Percentiles rank a stretch among this genome's conserved stretches.
Evolutionary conservation across 306 rosid species (phyloP).

Genomic region (Senna tora): DNA sequence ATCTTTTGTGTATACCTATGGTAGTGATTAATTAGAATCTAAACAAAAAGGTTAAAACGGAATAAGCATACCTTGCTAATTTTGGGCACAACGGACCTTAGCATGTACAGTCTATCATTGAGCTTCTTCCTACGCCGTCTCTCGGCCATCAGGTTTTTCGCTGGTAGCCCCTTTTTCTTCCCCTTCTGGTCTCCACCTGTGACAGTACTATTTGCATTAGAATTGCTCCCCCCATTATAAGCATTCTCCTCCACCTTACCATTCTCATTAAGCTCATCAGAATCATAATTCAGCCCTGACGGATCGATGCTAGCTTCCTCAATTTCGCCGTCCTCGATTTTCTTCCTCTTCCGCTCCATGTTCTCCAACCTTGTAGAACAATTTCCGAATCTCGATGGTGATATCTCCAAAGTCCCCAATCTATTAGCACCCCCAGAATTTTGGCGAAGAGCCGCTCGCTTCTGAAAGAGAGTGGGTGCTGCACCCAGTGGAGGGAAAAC

Average conservation of each 20-base stretch:
- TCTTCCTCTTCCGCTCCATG: constrained; percentile 42
- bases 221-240: constrained; percentile 45
- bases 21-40: neutral
- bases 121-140: constrained; percentile 89
- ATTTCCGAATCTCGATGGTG: constrained; percentile 29
- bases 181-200: constrained; percentile 62
- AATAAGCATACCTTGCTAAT: constrained; percentile 70
- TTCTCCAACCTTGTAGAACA: constrained; percentile 33
- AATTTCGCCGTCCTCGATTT: constrained; percentile 41
- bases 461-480: constrained; percentile 62
- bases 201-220: constrained; percentile 50
- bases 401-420: constrained; percentile 45
- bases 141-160: constrained; percentile 86
- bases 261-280: constrained; percentile 56
- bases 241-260: constrained; percentile 51
- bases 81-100: constrained; percentile 86
- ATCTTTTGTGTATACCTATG: neutral
- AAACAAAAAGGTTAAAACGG: neutral
- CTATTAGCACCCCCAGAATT: constrained; percentile 41
- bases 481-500: constrained; percentile 49
- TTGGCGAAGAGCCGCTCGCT: constrained; percentile 56
- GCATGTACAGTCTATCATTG: constrained; percentile 79
- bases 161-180: constrained; percentile 79
- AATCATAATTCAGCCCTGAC: constrained; percentile 62
- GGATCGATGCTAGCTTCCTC: constrained; percentile 58